Base-by-base conservation (phyloP, 495 filamentous ascomycete species). In the Astrocystis sublimbata region DNA sequence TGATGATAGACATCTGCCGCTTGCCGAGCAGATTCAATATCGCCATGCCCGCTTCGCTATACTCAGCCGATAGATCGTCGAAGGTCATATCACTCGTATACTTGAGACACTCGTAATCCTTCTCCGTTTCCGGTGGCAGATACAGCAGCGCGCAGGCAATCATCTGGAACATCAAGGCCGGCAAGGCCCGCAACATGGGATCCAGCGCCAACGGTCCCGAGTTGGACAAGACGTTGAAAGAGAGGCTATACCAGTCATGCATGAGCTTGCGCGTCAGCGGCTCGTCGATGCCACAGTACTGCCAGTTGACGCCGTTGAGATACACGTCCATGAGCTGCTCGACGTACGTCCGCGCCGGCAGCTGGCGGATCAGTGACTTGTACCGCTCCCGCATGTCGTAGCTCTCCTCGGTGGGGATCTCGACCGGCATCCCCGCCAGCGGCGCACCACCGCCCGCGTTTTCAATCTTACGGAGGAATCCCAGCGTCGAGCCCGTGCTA, bases 71-170 rank as follows among this genome's bases (percentile, higher is more conserved):
- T 36, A 87, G 70, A 42, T 84, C 82, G 61, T 86, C 81, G 55
- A 86, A 84, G 4, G 81, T 82, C 80, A 86, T 85, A 54, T 75
- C 79, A 19, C 78, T 79, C n/a, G 83, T 80, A 51, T 83, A 84
- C 57, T 85, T 84, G 8, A 88, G 72, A 19, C 76, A 73, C 24
- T 79, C 77, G 58, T 83, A 83, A 23, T 57, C 69, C 60, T 76
- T 74, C 64, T 83, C 78, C 19, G 77, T 65, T 26, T 75, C 74
- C 1, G 71, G 68, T 5, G 81, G 81, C 10, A 86, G 75, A 43
- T 81, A 81, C 46, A 86, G 75, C 24, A 88, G 70, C 28, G 82
- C 76, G 0, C 81, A 75, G 12, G 84, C 84, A 2, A 85, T 61
- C 33, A 84, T 72, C 60, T 87, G 83, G 65, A 87, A 82, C 3